These are phyloP conservation scores for Coemansia sp. DNA, from an alignment of 192 early-diverging fungal genomes.

Conservation along the genomic window DNA sequence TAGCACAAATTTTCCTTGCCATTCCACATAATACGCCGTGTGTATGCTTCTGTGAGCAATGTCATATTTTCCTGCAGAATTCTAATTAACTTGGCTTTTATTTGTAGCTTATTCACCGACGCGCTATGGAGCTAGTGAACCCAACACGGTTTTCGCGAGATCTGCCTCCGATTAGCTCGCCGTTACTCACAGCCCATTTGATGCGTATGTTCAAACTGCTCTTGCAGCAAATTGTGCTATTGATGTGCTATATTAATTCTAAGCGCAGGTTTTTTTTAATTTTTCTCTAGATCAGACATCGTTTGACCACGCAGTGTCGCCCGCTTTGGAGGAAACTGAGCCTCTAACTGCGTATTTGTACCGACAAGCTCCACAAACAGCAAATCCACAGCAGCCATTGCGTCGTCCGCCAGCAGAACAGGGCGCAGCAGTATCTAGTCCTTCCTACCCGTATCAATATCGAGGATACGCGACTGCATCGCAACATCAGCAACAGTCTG, in stretches of 20 bases:
- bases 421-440: background rate
- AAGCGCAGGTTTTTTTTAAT: too few species aligned
- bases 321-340: conserved; percentile 30
- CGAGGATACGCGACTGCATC: background rate
- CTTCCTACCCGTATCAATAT: background rate
- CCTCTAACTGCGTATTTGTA: conserved; percentile 41
- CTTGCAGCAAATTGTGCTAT: background rate
- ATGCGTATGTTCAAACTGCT: conserved; percentile 20
- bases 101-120: conserved; percentile 47
- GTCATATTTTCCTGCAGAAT: background rate
- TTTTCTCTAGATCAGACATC: conserved; percentile 26
- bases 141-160: conserved; percentile 32
- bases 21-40: background rate
- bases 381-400: conserved; percentile 11
- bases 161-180: conserved; percentile 46
- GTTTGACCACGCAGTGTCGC: conserved; percentile 27
- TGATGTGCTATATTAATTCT: background rate
- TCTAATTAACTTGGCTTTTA: background rate
- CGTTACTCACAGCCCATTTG: conserved; percentile 25
- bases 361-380: conserved; percentile 19
- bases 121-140: conserved; percentile 37
- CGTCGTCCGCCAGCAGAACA: background rate
- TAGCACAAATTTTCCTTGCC: background rate
- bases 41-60: background rate
- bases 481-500: conserved; percentile 2